Conservation (phyloP, 306 rosid species). For the Senna siamea region DNA sequence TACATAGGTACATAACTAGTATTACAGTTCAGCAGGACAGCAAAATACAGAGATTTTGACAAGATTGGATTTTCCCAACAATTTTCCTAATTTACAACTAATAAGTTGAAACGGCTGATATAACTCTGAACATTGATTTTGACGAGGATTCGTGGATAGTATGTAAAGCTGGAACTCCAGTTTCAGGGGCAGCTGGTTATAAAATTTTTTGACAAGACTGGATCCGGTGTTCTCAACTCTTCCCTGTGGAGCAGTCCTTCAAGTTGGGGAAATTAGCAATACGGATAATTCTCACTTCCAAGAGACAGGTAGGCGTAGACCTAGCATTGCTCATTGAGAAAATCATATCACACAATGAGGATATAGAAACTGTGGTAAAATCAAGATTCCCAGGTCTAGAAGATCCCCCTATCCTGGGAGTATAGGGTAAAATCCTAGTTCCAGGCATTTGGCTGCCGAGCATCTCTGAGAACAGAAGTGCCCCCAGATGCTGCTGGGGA, state of each 20-base stretch:
- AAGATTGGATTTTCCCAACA: not conserved
- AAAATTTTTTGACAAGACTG: not conserved
- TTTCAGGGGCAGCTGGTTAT: not conserved
- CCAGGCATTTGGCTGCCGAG: conserved; percentile 94
- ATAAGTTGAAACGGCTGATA: not conserved
- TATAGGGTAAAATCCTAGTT: conserved; percentile 58
- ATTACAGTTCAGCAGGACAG: not conserved
- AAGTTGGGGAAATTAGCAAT: conserved; percentile 5
- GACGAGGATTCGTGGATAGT: not conserved
- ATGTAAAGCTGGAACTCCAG: too few relatives aligned
- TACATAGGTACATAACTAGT: not conserved
- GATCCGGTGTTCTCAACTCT: not conserved
- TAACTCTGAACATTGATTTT: not conserved
- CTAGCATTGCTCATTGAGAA: not conserved
- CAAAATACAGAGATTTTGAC: not conserved
- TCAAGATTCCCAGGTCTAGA: too few relatives aligned
- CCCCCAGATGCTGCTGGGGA: conserved; percentile 95
- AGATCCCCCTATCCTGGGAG: conserved; percentile 16
- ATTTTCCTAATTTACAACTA: not conserved
- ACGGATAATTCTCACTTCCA: conserved; percentile 5
- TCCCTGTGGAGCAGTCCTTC: not conserved
- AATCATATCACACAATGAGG: too few relatives aligned
- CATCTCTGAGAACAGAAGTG: conserved; percentile 78
- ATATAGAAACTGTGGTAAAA: not conserved
- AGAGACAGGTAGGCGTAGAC: conserved; percentile 19